Percentiles rank a stretch among this genome's conserved stretches.
phyloP scores from a whole-genome alignment of 306 rosid species.

The Hippophae tibetana region DNA sequence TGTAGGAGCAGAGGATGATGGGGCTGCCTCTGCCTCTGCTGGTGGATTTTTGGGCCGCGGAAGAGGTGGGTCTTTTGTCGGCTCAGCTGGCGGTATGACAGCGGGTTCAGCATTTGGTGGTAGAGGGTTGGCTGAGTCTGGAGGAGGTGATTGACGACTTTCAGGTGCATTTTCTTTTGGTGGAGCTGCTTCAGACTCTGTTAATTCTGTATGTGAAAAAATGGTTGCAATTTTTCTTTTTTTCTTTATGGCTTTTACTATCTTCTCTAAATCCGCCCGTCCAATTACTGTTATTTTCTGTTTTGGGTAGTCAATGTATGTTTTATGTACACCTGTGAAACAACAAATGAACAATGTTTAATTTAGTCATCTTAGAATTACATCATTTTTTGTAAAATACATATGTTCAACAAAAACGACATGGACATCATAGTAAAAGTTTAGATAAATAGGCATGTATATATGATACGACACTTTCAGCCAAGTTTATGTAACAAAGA shows the following conservation, averaged over 20 bases:
- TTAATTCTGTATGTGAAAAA: slow-evolving; percentile 40
- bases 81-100: slow-evolving; percentile 12
- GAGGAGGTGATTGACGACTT: slow-evolving; percentile 4
- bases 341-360: background rate
- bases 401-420: too few species aligned
- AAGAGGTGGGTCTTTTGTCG: slow-evolving; percentile 20
- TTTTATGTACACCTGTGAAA: slow-evolving; percentile 66
- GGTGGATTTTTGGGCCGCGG: slow-evolving; percentile 24
- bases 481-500: too few species aligned
- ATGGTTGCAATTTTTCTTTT: slow-evolving; percentile 70
- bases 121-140: slow-evolving; percentile 20
- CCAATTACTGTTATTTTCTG: slow-evolving; percentile 66
- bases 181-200: slow-evolving; percentile 26
- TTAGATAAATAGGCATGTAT: too few species aligned
- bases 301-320: slow-evolving; percentile 47
- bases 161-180: slow-evolving; percentile 27
- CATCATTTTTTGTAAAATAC: too few species aligned
- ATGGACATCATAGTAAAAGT: too few species aligned
- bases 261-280: slow-evolving; percentile 76
- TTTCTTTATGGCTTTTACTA: slow-evolving; percentile 71
- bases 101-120: slow-evolving; percentile 15
- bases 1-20: slow-evolving; percentile 23
- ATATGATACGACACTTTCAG: too few species aligned
- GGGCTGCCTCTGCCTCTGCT: slow-evolving; percentile 9
- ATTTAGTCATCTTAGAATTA: background rate